Evolutionary conservation across 1,284 basidiomycete species (phyloP).

Genomic region (Ceratorhiza oryzae-sativae): DNA sequence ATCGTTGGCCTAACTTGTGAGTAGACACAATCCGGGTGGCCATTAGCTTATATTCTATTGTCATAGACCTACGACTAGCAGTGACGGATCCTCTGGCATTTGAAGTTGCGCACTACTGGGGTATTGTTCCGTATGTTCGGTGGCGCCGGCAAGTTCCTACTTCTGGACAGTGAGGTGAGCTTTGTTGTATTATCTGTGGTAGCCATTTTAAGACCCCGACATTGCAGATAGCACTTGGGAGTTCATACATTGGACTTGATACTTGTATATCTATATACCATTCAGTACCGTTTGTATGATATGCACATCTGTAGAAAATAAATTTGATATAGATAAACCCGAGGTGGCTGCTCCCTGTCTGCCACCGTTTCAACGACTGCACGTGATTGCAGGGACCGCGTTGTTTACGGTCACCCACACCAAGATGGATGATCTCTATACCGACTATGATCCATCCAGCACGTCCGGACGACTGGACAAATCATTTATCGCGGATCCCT

Average conservation of each 20-base stretch:
- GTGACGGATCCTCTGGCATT: conserved; percentile 34
- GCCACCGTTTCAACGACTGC: neutral
- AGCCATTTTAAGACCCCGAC: neutral
- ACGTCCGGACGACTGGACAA: neutral
- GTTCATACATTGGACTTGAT: neutral
- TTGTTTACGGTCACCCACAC: neutral
- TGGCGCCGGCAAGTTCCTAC: conserved; percentile 1
- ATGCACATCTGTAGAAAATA: too few species aligned
- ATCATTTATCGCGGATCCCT: neutral
- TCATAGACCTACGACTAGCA: conserved; percentile 25
- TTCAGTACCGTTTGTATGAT: too few species aligned
- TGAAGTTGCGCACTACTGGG: conserved; percentile 30
- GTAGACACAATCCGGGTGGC: conserved; percentile 47
- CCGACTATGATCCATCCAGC: conserved; percentile 18
- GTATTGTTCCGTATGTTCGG: conserved; percentile 31
- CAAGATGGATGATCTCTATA: conserved; percentile 19
- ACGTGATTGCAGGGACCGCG: conserved; percentile 1
- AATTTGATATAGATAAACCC: neutral
- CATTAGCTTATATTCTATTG: neutral
- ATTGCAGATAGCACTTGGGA: neutral
- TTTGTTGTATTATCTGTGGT: neutral
- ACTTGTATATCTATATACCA: neutral
- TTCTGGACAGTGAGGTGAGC: neutral
- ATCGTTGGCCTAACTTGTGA: conserved; percentile 52
- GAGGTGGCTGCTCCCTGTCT: neutral